Evolutionary conservation across 1,284 basidiomycete genomes (phyloP), one percentile per base, ranked within the genome.

Genomic region (Apiotrichum laibachii): DNA sequence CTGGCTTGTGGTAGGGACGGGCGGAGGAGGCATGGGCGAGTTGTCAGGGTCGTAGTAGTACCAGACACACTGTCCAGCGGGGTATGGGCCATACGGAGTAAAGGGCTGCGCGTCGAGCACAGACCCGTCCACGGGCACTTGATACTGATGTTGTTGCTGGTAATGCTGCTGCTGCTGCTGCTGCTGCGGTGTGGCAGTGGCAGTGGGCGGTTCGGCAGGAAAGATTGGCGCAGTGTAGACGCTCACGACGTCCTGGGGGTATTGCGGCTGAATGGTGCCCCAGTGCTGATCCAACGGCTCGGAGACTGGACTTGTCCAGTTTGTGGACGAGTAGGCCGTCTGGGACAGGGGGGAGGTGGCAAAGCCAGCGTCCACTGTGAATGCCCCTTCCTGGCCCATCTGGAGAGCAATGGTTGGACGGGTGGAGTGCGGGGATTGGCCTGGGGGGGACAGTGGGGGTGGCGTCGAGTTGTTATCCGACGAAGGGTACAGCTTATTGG

Each of bases 11-110:
- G n/a, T 5, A 4, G 49, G 49, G 16, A 50, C 37, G 19, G 49
- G 49, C 21, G 49, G 49, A 9, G 49, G 49, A 1, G 49, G 49
- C 49, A 50, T 50, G 9, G 49, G 49, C 19, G 49, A 50, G 49
- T 50, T 50, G 35, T 50, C 49, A 3, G 49, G 49, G 35, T 50
- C 49, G 21, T 50, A 50, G 49, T 50, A 50, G 35, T 50, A 50
- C 49, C 49, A 50, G 19, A 37, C 34, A 33, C 49, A 50, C 21
- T 37, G 49, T 10, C 49, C 49, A 7, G 49, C 39, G 2, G 49
- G 35, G n/a, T 50, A 50, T 35, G 49, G 49, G 6, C 49, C 49
- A 35, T 50, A 40, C 4, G 49, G 49, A 10, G 13, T 50, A 19
- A 50, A 50, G 1, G 49, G 49, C n/a, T 37, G 37, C 3, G 37